These are phyloP conservation scores for Globisporangium carolinianum DNA, from an alignment of 352 stramenopile genomes.

Conservation along the genomic window DNA sequence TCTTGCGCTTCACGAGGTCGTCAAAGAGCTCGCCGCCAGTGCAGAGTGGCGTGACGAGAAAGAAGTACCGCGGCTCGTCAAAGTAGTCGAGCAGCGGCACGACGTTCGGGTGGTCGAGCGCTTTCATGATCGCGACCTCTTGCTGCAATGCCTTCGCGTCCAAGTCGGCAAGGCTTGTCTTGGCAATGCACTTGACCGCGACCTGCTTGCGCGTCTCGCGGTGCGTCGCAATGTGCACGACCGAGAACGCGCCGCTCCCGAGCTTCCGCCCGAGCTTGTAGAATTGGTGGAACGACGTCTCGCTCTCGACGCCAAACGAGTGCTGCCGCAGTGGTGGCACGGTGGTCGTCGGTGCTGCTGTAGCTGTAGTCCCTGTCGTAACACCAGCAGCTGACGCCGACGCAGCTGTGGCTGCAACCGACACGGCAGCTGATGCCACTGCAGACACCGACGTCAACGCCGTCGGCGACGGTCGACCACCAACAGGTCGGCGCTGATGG, in stretches of 20 bases:
- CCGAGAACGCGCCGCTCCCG: conserved; percentile 81
- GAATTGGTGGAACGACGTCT: conserved; percentile 53
- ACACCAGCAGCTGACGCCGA: too few relatives aligned
- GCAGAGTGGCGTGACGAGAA: conserved; percentile 71
- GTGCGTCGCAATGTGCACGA: conserved; percentile 82
- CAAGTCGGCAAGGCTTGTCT: conserved; percentile 36
- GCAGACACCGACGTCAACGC: conserved; percentile 2
- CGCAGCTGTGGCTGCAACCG: too few relatives aligned
- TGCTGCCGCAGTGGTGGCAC: conserved; percentile 25
- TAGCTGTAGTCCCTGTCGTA: neutral
- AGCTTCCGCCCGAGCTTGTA: conserved; percentile 85
- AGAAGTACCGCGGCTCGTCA: conserved; percentile 70
- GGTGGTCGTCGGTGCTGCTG: neutral
- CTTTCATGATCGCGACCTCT: conserved; percentile 67
- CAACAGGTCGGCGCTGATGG: conserved; percentile 8
- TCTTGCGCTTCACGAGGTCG: conserved; percentile 89
- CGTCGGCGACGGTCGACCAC: conserved; percentile 12
- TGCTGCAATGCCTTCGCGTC: conserved; percentile 59
- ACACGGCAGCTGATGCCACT: neutral
- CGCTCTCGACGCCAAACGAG: conserved; percentile 28
- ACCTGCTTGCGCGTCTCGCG: conserved; percentile 66
- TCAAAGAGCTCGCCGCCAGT: conserved; percentile 95
- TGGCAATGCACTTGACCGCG: conserved; percentile 76
- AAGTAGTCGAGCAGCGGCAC: conserved; percentile 72
- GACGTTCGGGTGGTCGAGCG: conserved; percentile 65